A percentile compares a stretch with the other conserved stretches of the same genome.
Evolutionary conservation across 129 eudicot species (phyloP).

Genomic region (Gnaphalium uliginosum): DNA sequence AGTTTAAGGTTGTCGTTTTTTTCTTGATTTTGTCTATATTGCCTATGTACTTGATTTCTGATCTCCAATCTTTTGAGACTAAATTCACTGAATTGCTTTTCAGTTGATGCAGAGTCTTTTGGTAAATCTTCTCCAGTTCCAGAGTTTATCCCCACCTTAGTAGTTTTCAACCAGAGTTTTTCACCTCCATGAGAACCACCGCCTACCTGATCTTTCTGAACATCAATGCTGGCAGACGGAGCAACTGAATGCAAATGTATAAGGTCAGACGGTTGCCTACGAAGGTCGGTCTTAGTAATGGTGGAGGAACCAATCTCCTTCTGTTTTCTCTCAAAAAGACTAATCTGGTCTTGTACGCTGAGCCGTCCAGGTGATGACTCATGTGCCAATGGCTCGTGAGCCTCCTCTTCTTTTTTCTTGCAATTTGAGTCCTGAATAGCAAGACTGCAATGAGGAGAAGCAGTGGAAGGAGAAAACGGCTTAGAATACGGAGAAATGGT

Average conservation of each 20-base stretch:
- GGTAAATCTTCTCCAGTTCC: not conserved
- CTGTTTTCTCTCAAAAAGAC: slow-evolving; percentile 5
- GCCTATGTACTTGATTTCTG: not conserved
- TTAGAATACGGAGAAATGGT: not conserved
- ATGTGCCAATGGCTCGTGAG: not conserved
- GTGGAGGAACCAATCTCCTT: not conserved
- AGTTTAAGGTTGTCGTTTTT: not conserved
- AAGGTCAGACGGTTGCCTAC: not conserved
- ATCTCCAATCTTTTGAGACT: not conserved
- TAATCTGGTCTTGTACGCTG: slow-evolving; percentile 13
- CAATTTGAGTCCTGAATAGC: not conserved
- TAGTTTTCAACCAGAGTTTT: not conserved
- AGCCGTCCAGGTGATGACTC: not conserved
- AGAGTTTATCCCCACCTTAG: not conserved
- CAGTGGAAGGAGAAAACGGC: not conserved
- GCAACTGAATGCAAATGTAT: not conserved
- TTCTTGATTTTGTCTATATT: not conserved
- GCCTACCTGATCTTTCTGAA: not conserved
- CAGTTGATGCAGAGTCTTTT: not conserved
- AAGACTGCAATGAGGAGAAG: not conserved
- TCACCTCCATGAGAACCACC: not conserved
- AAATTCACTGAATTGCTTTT: not conserved
- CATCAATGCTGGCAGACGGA: not conserved
- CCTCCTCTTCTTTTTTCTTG: not conserved
- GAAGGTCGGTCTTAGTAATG: not conserved